These are phyloP conservation scores for Fusarium sp. DNA, from an alignment of 2,329 filamentous ascomycete genomes.

Conservation along the genomic window DNA sequence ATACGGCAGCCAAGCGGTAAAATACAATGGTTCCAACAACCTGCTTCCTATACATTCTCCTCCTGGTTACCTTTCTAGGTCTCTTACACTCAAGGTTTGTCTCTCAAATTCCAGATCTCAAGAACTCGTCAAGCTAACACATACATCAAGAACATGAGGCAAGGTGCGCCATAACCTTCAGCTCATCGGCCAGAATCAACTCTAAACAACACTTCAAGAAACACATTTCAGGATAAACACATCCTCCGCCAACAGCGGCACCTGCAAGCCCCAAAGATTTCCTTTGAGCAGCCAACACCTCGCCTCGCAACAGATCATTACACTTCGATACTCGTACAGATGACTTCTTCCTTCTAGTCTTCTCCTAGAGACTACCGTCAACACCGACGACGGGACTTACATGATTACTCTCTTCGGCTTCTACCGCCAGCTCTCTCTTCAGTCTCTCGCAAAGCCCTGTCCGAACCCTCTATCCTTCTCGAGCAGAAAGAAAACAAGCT, in stretches of 20 bases:
- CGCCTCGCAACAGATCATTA: neutral
- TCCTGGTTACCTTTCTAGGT: neutral
- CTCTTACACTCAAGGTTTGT: neutral
- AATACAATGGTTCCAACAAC: fast-evolving
- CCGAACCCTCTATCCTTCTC: neutral
- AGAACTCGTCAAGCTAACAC: neutral
- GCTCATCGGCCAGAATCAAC: neutral
- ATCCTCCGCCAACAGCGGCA: neutral
- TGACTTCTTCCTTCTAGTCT: neutral
- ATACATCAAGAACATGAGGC: neutral
- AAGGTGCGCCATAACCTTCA: neutral
- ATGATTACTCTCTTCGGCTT: neutral
- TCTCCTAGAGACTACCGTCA: neutral
- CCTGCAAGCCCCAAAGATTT: neutral
- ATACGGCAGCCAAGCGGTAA: neutral
- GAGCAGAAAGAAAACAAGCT: no score
- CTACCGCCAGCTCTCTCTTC: neutral
- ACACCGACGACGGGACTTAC: neutral
- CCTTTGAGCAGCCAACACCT: neutral
- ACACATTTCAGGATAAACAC: neutral
- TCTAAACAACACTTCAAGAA: no score
- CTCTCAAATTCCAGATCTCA: neutral
- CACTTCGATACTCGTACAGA: neutral
- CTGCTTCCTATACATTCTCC: neutral
- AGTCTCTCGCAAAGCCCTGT: no score